Evolutionary conservation across 176 grass and related monocot species (phyloP), one percentile per base, ranked within the genome.

Genomic region (Cocos nucifera): DNA sequence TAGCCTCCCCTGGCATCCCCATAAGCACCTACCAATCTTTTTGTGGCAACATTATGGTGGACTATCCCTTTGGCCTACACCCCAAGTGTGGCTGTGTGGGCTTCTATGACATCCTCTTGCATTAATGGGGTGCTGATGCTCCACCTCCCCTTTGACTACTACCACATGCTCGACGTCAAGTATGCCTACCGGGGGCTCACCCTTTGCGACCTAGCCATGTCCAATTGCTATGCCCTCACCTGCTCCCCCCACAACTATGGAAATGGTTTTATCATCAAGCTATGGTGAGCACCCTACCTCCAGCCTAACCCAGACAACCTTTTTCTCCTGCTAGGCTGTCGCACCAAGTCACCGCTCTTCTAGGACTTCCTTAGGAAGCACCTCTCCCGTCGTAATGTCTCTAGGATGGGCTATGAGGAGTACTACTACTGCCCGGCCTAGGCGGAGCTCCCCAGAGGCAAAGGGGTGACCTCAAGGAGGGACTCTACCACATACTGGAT

Each of bases 21-120:
- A 17, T 79, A 58, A 83, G 23, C 23, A 23, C 23, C 23, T 1
- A 1, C 23, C 23, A 23, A 23, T 90, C 83, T n/a, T 96, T 85
- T 75, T 90, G 87, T 57, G 80, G 83, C 81, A 96, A 96, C 80
- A 69, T 96, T 57, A 96, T 83, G 67, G 83, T 96, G 57, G 92
- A 96, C 78, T 96, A 90, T 78, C 86, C 87, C 35, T 88, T 96
- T 58, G 86, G 75, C 17, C 83, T 90, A 0, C 92, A 15, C 3
- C 61, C 77, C 0, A 83, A 80, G 6, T 90, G 86, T 65, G 87
- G 91, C 72, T 86, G 90, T 58, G 78, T 78, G 5, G 86, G 86
- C 29, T 89, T 96, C 71, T 78, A 87, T 19, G 78, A 88, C 26
- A 80, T 96, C 22, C 78, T 96, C 78, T 96, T 96, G 92, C 64